Evolutionary conservation across 176 grass and related monocot genomes (phyloP), one percentile per base, ranked within the genome.

Genomic region (Avena insularis): DNA sequence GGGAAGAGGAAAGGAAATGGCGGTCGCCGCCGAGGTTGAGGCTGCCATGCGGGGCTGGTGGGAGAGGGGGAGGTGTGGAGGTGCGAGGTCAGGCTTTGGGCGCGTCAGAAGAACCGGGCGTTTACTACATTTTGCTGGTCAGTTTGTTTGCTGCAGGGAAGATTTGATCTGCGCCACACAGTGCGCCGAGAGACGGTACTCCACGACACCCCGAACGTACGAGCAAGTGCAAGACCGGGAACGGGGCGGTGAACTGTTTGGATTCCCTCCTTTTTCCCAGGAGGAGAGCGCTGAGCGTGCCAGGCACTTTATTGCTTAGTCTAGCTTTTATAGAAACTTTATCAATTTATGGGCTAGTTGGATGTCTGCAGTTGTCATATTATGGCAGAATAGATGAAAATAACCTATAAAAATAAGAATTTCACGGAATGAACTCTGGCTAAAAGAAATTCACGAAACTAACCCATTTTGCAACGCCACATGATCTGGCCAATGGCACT

Each of bases 121-220:
- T 11, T 69, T 61, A 3, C 78, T 88, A 61, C 80, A 87, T 77
- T 77, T 88, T 68, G 79, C 20, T 76, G 71, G 12, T 31, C 43
- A 21, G 62, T 23, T n/a, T 70, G 87, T 29, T 64, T 45, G 58
- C 38, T 53, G 40, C 13, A 6, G 46, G 33, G 56, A 13, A 20
- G 82, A 73, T 81, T 89, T 86, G 83, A 50, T 82, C 21, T 82
- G 78, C 70, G 78, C 83, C 88, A 90, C 83, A 90, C 38, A 61
- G 9, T 82, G 43, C 50, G 27, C 25, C 38, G 69, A 71, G 83
- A 69, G 78, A 43, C 9, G 61, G 83, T 48, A 23, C 78, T 90
- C 88, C 88, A 89, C 83, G 88, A 9, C 83, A 82, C 88, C 54
- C 8, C 29, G 9, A 21, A 0, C 6, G 8, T 11, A 2, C 0